Percentiles rank a stretch among this genome's conserved stretches.
phyloP scores from a whole-genome alignment of 2,329 filamentous ascomycete species.

The Fusarium penzigii region DNA sequence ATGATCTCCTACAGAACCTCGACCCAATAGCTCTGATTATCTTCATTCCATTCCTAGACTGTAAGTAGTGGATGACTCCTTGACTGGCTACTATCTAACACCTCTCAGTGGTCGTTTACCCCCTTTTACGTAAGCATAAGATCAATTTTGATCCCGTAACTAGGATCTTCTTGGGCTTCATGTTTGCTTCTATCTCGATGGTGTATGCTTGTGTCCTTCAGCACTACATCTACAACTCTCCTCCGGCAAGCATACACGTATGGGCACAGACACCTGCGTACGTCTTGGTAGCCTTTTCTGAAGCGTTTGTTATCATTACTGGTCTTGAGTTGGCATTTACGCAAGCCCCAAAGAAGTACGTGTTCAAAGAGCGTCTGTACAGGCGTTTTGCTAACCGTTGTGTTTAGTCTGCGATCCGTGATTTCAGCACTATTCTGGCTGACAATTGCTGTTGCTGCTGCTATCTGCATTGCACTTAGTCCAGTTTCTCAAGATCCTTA shows the following conservation, averaged over 20 bases:
- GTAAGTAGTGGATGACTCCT: slow-evolving; percentile 4
- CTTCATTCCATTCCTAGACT: slow-evolving; percentile 31
- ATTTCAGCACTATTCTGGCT: slow-evolving; percentile 12
- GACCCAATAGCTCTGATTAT: slow-evolving; percentile 30
- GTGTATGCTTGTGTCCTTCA: slow-evolving; percentile 22
- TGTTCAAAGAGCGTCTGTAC: no score
- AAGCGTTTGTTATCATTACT: slow-evolving; percentile 14
- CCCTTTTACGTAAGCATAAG: slow-evolving; percentile 19
- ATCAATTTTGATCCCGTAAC: slow-evolving; percentile 23
- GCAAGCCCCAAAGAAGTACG: slow-evolving; percentile 13
- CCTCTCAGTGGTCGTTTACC: slow-evolving; percentile 16
- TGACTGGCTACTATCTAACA: neutral
- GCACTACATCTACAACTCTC: slow-evolving; percentile 21
- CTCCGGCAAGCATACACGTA: slow-evolving; percentile 12
- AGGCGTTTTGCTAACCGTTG: neutral
- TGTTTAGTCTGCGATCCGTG: slow-evolving; percentile 7
- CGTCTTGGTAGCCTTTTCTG: slow-evolving; percentile 9
- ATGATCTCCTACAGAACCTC: slow-evolving; percentile 31
- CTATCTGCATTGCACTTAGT: slow-evolving; percentile 12
- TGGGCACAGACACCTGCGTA: slow-evolving; percentile 13
- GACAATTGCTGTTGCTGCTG: slow-evolving; percentile 13
- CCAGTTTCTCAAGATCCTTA: slow-evolving; percentile 14
- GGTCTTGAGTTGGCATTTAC: slow-evolving; percentile 12
- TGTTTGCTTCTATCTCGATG: slow-evolving; percentile 26
- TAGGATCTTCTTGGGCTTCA: slow-evolving; percentile 24